Percentiles rank a stretch among this genome's conserved stretches.
Evolutionary conservation across 495 filamentous ascomycete genomes (phyloP).

Genomic region (Astrothelium macrocarpum): DNA sequence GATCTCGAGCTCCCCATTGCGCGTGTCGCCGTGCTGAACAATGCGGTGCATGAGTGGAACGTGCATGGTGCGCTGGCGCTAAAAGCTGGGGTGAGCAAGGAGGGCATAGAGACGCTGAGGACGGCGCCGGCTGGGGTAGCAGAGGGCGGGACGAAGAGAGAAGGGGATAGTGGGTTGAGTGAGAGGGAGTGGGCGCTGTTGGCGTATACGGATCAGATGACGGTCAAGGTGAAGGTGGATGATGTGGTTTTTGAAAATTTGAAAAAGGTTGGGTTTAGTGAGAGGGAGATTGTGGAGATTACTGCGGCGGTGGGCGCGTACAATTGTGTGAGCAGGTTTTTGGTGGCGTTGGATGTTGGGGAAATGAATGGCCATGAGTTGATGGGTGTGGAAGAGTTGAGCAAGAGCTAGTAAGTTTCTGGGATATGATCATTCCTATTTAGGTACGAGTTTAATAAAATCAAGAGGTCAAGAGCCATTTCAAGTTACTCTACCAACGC

Average conservation of each 20-base stretch:
- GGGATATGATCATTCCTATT: no score
- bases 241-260: constrained; percentile 33
- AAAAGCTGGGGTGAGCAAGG: constrained; percentile 39
- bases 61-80: constrained; percentile 24
- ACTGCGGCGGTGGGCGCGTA: constrained; percentile 73
- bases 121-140: constrained; percentile 2
- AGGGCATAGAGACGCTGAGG: constrained; percentile 38
- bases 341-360: constrained; percentile 74
- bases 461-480: no score
- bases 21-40: constrained; percentile 31
- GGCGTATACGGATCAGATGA: constrained; percentile 30
- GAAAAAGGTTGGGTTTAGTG: constrained; percentile 41
- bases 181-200: constrained; percentile 26
- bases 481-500: no score
- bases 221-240: constrained; percentile 22
- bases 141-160: constrained; percentile 13
- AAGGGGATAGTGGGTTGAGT: constrained; percentile 4
- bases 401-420: neutral
- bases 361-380: constrained; percentile 40
- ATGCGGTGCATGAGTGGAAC: constrained; percentile 31
- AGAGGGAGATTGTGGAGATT: constrained; percentile 37
- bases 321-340: constrained; percentile 76
- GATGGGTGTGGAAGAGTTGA: constrained; percentile 11
- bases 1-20: constrained; percentile 29
- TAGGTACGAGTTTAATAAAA: no score